Conservation (phyloP, 2,329 filamentous ascomycete species). For the Aspergillus sp. region DNA sequence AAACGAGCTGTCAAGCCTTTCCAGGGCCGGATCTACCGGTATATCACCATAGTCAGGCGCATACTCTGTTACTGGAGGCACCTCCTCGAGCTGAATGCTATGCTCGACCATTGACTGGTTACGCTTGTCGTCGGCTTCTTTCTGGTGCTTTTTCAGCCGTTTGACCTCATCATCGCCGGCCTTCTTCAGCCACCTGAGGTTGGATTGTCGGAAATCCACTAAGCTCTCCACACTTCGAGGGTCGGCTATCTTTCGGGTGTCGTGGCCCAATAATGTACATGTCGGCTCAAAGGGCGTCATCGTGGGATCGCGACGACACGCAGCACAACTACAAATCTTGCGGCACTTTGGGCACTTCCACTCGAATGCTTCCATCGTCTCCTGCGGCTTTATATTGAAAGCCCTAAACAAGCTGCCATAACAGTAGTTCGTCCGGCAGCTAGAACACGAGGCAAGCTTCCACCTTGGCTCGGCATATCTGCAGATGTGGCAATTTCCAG, state of each 20-base stretch:
- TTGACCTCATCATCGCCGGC: constrained; percentile 53
- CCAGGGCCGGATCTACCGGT: constrained; percentile 48
- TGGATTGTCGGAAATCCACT: constrained; percentile 88
- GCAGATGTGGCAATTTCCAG: constrained; percentile 76
- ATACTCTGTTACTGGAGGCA: constrained; percentile 11
- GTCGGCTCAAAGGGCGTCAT: constrained; percentile 82
- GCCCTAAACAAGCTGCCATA: constrained; percentile 91
- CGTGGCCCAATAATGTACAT: constrained; percentile 83
- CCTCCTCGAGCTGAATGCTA: constrained; percentile 40
- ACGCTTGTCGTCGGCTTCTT: constrained; percentile 58
- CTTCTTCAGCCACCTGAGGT: constrained; percentile 76
- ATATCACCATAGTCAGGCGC: constrained; percentile 31
- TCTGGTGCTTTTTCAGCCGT: constrained; percentile 50
- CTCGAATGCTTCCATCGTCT: constrained; percentile 73
- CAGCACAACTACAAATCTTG: constrained; percentile 82
- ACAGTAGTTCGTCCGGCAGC: constrained; percentile 78
- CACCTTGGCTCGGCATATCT: constrained; percentile 76
- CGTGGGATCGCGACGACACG: constrained; percentile 69
- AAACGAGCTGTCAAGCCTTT: constrained; percentile 22
- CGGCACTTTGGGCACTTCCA: constrained; percentile 91
- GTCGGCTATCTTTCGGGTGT: constrained; percentile 87
- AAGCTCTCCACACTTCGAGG: constrained; percentile 85
- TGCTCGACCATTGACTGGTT: constrained; percentile 49
- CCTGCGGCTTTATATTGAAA: constrained; percentile 84
- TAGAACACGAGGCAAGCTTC: constrained; percentile 79